Conservation (phyloP, 2,329 filamentous ascomycete genomes). For the Arthrobotrys sinensis region DNA sequence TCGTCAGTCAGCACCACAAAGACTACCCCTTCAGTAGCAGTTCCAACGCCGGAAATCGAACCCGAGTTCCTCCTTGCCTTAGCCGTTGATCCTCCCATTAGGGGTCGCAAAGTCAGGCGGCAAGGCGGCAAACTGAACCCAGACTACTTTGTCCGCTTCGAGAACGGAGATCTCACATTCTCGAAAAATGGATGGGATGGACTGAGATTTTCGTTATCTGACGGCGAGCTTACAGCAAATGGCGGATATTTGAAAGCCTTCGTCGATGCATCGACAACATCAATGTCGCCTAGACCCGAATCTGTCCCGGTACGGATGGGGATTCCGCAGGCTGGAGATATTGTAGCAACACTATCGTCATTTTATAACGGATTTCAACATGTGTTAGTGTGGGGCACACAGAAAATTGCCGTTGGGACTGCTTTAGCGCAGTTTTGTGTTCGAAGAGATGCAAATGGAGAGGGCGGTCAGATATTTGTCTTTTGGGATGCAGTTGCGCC, state of each 20-base stretch:
- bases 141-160: conserved; percentile 19
- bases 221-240: conserved; percentile 9
- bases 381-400: conserved; percentile 21
- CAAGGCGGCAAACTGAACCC: not conserved
- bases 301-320: conserved; percentile 8
- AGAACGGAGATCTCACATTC: conserved; percentile 25
- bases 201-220: conserved; percentile 9
- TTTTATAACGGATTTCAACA: conserved; percentile 22
- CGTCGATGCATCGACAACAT: not conserved
- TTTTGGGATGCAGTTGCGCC: conserved; percentile 38
- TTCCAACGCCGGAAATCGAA: not conserved
- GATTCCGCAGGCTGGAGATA: not conserved
- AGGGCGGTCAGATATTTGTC: not conserved
- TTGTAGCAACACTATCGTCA: conserved; percentile 7
- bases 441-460: not conserved
- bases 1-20: not conserved
- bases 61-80: not conserved
- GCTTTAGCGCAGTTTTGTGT: conserved; percentile 28
- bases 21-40: not conserved
- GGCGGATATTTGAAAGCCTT: not conserved
- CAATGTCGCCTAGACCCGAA: not conserved
- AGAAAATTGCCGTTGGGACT: conserved; percentile 17
- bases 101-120: not conserved
- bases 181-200: conserved; percentile 7
- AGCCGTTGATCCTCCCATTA: not conserved